phyloP scores from a whole-genome alignment of 176 grass and related monocot species.

The Chrysopogon serrulatus region DNA sequence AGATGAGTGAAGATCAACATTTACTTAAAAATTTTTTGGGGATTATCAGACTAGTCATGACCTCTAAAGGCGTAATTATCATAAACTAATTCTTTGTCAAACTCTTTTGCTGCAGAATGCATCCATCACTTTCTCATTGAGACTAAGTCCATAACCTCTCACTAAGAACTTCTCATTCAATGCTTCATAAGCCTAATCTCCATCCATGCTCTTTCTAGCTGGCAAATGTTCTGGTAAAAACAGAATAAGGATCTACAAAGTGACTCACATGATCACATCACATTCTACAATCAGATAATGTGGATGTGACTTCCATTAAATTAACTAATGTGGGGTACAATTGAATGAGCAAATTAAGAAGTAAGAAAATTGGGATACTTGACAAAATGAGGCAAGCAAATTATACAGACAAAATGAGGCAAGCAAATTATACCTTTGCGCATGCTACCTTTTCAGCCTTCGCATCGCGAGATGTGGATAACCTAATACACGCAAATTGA shows the following conservation, averaged over 20 bases:
- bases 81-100: neutral
- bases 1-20: neutral
- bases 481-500: neutral
- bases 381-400: no score
- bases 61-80: neutral
- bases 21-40: neutral
- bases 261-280: neutral
- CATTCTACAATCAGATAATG: neutral
- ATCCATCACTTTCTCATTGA: neutral
- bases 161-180: neutral
- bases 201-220: neutral
- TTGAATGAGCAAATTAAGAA: neutral
- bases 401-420: no score
- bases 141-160: neutral
- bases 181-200: neutral
- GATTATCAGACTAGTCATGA: neutral
- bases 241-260: neutral
- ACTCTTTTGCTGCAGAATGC: neutral
- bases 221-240: neutral
- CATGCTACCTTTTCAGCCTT: neutral
- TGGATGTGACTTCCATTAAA: neutral
- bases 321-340: neutral
- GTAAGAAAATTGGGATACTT: neutral
- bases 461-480: neutral
- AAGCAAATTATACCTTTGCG: neutral